Conservation (phyloP, 2,329 filamentous ascomycete genomes). For the Ophiocordyceps camponoti-saundersi region DNA sequence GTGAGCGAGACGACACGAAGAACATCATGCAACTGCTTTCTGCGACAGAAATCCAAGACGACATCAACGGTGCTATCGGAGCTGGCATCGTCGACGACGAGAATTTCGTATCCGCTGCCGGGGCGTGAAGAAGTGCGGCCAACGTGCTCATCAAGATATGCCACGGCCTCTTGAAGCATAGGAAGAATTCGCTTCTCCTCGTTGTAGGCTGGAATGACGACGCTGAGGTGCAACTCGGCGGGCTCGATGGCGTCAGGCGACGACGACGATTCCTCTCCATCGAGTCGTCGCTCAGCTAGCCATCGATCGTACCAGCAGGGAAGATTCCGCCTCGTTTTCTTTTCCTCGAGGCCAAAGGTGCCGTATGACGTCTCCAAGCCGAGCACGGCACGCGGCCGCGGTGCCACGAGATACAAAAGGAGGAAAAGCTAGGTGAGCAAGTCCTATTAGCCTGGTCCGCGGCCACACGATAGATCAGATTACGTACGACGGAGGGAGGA, state of each 20-base stretch:
- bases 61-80: constrained; percentile 66
- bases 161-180: constrained; percentile 82
- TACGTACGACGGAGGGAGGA: neutral
- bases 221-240: constrained; percentile 69
- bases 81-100: constrained; percentile 83
- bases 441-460: neutral
- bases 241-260: constrained; percentile 40
- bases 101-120: constrained; percentile 65
- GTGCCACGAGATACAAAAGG: constrained; percentile 58
- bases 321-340: constrained; percentile 29
- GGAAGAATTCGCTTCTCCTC: constrained; percentile 69
- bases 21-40: constrained; percentile 58
- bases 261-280: constrained; percentile 20
- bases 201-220: constrained; percentile 92
- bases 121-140: constrained; percentile 24
- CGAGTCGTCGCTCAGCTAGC: constrained; percentile 41
- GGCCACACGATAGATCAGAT: neutral
- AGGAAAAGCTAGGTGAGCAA: constrained; percentile 44
- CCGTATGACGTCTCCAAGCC: constrained; percentile 74
- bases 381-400: constrained; percentile 56
- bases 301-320: constrained; percentile 80
- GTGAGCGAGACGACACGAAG: constrained; percentile 65
- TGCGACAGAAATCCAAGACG: constrained; percentile 62
- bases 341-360: constrained; percentile 47
- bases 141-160: constrained; percentile 65